These are phyloP conservation scores for Arctium lappa DNA, from an alignment of 129 eudicot genomes.

Conservation along the genomic window DNA sequence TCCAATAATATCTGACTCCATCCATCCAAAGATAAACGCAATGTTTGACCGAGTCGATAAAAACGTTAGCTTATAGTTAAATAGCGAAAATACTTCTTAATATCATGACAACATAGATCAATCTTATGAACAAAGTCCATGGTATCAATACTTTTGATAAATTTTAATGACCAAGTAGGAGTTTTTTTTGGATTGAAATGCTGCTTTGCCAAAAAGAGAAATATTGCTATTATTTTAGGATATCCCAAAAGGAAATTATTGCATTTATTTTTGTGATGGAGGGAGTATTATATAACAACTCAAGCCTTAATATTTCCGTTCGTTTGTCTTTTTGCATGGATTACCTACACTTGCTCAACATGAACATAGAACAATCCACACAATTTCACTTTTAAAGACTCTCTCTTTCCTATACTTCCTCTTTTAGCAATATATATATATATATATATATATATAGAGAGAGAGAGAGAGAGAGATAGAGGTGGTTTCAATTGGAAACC, in stretches of 20 bases:
- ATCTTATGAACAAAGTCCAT: neutral
- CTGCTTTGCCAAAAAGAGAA: neutral
- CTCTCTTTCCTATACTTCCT: neutral
- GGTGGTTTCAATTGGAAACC: too few relatives aligned
- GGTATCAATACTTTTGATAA: neutral
- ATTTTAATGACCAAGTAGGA: neutral
- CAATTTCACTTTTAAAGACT: neutral
- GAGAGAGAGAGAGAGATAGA: too few relatives aligned
- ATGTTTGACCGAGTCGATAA: neutral
- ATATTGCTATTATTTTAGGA: neutral
- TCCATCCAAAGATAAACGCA: neutral
- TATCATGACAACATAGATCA: neutral
- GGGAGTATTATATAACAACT: neutral
- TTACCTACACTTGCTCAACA: neutral
- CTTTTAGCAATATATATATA: neutral
- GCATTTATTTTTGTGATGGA: neutral
- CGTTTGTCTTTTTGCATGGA: neutral
- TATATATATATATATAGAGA: neutral
- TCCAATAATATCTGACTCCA: neutral
- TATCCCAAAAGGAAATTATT: neutral
- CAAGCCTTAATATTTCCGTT: neutral
- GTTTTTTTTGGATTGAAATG: neutral
- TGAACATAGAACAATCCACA: neutral
- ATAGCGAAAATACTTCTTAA: neutral
- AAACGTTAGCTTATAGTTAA: neutral